Percentiles rank a stretch among this genome's conserved stretches.
These are phyloP conservation scores for Purshia tridentata DNA, from an alignment of 306 rosid genomes.

Conservation along the genomic window DNA sequence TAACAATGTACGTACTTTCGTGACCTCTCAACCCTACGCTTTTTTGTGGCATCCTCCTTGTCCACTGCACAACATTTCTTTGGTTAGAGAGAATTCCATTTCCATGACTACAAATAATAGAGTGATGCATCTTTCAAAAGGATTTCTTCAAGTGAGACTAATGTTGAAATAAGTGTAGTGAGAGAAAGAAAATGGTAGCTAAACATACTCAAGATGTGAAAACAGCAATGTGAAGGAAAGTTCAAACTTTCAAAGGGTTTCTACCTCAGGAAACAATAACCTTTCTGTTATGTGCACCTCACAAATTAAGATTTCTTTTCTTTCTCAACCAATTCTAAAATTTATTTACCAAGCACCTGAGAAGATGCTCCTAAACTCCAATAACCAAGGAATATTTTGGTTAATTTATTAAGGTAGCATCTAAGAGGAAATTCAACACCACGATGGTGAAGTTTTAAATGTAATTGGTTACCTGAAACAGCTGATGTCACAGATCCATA, in stretches of 20 bases:
- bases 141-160: background rate
- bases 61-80: constrained; percentile 55
- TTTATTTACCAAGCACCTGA: background rate
- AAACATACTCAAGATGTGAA: background rate
- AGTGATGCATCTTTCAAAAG: background rate
- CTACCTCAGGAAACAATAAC: background rate
- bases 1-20: constrained; percentile 60
- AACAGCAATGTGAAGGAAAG: background rate
- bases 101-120: background rate
- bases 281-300: background rate
- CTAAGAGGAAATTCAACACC: background rate
- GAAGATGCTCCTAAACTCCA: background rate
- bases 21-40: constrained; percentile 93
- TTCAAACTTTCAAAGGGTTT: background rate
- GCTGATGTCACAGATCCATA: constrained; percentile 82
- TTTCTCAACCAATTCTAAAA: background rate
- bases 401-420: background rate
- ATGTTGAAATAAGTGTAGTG: background rate
- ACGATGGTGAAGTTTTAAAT: constrained; percentile 4
- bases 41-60: constrained; percentile 80
- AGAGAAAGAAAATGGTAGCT: background rate
- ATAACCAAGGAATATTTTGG: background rate
- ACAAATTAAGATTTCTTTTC: background rate
- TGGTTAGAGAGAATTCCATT: constrained; percentile 20
- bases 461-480: constrained; percentile 55